A percentile compares a stretch with the other conserved stretches of the same genome.
These are phyloP conservation scores for Aspergillus uvarum DNA, from an alignment of 2,329 filamentous ascomycete genomes.

Conservation along the genomic window DNA sequence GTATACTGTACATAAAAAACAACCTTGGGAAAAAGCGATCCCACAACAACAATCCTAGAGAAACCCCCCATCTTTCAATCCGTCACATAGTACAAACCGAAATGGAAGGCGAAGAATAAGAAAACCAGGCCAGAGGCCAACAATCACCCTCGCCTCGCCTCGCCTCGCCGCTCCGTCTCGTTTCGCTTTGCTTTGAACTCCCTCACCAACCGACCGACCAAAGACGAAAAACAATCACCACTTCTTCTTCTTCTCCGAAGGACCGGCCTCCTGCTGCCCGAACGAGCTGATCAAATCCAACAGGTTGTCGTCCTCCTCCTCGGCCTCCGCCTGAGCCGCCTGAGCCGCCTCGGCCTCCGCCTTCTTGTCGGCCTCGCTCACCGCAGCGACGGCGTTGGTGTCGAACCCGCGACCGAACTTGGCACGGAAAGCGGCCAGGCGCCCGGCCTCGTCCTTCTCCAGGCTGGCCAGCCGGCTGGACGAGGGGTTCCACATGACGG, in stretches of 20 bases:
- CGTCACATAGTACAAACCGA: not conserved
- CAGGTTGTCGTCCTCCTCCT: constrained; percentile 54
- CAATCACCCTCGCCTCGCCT: not conserved
- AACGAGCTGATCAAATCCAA: constrained; percentile 58
- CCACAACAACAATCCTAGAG: constrained; percentile 5
- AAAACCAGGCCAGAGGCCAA: not conserved
- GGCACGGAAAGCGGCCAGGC: constrained; percentile 78
- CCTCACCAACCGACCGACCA: not conserved
- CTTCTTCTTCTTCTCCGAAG: constrained; percentile 38
- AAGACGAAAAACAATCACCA: constrained; percentile 13
- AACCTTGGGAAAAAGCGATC: constrained; percentile 4
- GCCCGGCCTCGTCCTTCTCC: constrained; percentile 92
- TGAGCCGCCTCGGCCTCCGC: constrained; percentile 32
- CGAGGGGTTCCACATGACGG: constrained; percentile 84
- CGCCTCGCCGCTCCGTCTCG: not conserved
- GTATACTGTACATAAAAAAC: constrained; percentile 15
- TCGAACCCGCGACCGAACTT: constrained; percentile 86
- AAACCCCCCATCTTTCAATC: not conserved
- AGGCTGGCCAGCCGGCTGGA: constrained; percentile 79
- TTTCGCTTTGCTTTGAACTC: not conserved
- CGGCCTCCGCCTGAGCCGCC: constrained; percentile 43
- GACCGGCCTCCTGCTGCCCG: constrained; percentile 43
- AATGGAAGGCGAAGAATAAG: not conserved
- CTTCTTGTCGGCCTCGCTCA: constrained; percentile 23
- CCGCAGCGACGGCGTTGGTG: constrained; percentile 36